phyloP scores from a whole-genome alignment of 2,329 filamentous ascomycete species.

The Pleomassaria siparia region DNA sequence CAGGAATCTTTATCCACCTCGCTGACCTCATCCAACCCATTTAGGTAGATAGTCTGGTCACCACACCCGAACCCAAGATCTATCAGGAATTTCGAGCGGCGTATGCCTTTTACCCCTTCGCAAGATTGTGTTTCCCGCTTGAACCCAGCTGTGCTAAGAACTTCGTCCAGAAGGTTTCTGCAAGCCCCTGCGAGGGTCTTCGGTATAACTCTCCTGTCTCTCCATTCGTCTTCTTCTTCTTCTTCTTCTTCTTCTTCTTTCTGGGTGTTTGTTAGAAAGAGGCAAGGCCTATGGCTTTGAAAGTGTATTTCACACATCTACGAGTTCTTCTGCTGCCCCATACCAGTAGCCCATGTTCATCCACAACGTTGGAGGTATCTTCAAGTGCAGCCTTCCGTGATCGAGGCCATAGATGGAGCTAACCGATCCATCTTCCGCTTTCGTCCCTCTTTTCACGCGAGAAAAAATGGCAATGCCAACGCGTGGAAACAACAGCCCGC shows the following conservation, averaged over 20 bases:
- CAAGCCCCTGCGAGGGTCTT: constrained; percentile 49
- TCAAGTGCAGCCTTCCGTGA: constrained; percentile 59
- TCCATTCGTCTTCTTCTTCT: background rate
- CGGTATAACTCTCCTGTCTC: background rate
- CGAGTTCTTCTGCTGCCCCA: constrained; percentile 24
- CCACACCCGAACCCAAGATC: constrained; percentile 63
- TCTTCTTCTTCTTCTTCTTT: background rate
- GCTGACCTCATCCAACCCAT: constrained; percentile 15
- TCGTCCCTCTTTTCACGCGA: background rate
- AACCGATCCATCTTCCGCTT: background rate
- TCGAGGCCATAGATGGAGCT: constrained; percentile 52
- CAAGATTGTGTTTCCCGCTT: constrained; percentile 5
- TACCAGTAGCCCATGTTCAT: constrained; percentile 66
- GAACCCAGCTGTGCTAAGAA: constrained; percentile 50
- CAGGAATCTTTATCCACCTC: constrained; percentile 16
- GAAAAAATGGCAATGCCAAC: background rate
- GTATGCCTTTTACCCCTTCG: background rate
- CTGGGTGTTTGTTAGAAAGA: background rate
- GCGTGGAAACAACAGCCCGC: constrained; percentile 10
- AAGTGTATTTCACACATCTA: background rate
- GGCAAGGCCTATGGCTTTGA: background rate
- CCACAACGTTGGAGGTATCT: constrained; percentile 57
- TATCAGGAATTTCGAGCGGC: constrained; percentile 37
- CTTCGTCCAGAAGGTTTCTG: constrained; percentile 51
- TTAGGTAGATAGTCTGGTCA: constrained; percentile 56